phyloP scores from a whole-genome alignment of 208 protist genomes.

The Angomonas desouzai region DNA sequence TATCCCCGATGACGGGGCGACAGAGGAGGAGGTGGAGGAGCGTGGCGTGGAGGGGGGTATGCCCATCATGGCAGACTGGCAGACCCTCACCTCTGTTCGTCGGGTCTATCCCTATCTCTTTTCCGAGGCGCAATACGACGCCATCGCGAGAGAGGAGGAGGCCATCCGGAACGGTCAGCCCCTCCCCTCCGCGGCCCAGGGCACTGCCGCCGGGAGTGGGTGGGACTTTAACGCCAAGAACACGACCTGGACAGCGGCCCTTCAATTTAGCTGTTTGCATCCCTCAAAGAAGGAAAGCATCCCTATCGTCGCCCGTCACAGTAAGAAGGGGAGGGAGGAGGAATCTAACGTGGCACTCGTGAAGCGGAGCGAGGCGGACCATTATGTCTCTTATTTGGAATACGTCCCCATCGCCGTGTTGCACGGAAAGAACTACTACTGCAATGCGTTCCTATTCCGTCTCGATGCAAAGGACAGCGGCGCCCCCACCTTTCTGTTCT shows the following conservation, averaged over 20 bases:
- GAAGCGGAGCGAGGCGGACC: not conserved
- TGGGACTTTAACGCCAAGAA: slow-evolving; percentile 11
- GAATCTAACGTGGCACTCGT: not conserved
- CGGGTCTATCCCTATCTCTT: slow-evolving; percentile 49
- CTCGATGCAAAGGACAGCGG: slow-evolving; percentile 11
- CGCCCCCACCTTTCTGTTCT: slow-evolving; percentile 26
- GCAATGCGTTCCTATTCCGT: slow-evolving; percentile 50
- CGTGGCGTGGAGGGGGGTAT: not conserved
- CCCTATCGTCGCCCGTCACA: not conserved
- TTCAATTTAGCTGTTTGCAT: slow-evolving; percentile 15
- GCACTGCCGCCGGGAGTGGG: slow-evolving; percentile 4
- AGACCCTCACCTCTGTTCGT: slow-evolving; percentile 27
- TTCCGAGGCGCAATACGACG: slow-evolving; percentile 7
- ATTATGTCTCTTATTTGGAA: slow-evolving; percentile 9
- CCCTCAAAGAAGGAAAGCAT: not conserved
- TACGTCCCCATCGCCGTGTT: slow-evolving; percentile 45
- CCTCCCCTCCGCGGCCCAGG: not conserved
- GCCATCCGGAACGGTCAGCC: not conserved
- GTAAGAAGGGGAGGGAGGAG: not conserved
- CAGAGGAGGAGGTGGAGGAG: slow-evolving; percentile 1
- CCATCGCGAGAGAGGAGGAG: slow-evolving; percentile 8
- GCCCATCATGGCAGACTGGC: slow-evolving; percentile 33
- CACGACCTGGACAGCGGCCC: slow-evolving; percentile 18
- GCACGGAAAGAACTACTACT: slow-evolving; percentile 42
- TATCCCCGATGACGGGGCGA: not conserved